These are phyloP conservation scores for Penicillium sp. DNA, from an alignment of 2,329 filamentous ascomycete species.

Conservation along the genomic window DNA sequence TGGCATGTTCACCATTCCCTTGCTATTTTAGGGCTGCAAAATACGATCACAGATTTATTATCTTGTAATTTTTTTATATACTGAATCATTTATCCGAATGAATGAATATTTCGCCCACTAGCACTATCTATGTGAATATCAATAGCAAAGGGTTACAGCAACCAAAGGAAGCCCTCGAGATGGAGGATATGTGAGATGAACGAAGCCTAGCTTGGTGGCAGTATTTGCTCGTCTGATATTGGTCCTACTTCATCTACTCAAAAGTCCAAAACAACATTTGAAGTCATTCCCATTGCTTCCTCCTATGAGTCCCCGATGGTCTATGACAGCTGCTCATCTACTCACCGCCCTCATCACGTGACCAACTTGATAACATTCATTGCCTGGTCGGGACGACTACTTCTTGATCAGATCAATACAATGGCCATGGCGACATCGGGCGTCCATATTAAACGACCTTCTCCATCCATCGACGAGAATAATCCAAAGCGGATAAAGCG, in stretches of 20 bases:
- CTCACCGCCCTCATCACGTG: slow-evolving; percentile 4
- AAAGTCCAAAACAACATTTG: neutral
- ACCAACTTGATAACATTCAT: slow-evolving; percentile 2
- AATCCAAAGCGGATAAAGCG: slow-evolving; percentile 38
- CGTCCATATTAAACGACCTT: slow-evolving; percentile 36
- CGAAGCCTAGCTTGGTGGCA: neutral
- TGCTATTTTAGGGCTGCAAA: neutral
- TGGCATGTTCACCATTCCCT: slow-evolving; percentile 2
- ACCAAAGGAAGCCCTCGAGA: neutral
- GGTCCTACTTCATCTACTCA: neutral
- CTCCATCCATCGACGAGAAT: slow-evolving; percentile 25
- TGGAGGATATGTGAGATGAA: neutral
- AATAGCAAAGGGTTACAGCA: neutral
- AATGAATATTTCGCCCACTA: neutral
- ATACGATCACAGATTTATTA: neutral
- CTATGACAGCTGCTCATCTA: neutral
- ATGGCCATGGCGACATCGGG: slow-evolving; percentile 34
- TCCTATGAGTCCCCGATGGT: neutral
- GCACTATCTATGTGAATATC: neutral
- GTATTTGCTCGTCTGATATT: neutral
- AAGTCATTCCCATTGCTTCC: neutral
- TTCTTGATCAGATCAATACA: slow-evolving; percentile 10
- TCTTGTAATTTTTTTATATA: neutral
- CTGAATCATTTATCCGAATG: neutral
- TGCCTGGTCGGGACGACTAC: slow-evolving; percentile 17